These are phyloP conservation scores for Cryptosporidium sp. DNA, from an alignment of 169 alveolate genomes.

Conservation along the genomic window DNA sequence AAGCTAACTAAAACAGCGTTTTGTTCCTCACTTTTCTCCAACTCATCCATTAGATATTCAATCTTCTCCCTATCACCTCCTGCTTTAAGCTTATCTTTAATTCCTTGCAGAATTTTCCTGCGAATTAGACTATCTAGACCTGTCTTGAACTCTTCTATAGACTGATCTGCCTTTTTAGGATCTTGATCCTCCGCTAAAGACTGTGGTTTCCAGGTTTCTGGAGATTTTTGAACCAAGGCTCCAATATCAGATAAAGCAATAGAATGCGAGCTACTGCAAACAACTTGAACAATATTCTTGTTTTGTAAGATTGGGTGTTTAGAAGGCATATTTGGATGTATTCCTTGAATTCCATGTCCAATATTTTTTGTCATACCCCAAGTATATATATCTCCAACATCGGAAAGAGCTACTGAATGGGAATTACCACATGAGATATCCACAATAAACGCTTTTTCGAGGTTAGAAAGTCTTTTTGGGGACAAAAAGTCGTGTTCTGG, in stretches of 20 bases:
- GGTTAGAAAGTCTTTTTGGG: slow-evolving; percentile 68
- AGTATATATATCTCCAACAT: slow-evolving; percentile 70
- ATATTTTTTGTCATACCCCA: slow-evolving; percentile 70
- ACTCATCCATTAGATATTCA: slow-evolving; percentile 34
- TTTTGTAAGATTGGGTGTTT: slow-evolving; percentile 57
- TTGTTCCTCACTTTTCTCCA: slow-evolving; percentile 40
- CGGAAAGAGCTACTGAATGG: slow-evolving; percentile 74
- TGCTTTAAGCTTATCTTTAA: slow-evolving; percentile 5
- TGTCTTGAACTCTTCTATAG: slow-evolving; percentile 15
- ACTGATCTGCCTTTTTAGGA: background rate
- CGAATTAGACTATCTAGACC: background rate
- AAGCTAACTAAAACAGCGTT: slow-evolving; percentile 32
- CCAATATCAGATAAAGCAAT: slow-evolving; percentile 66
- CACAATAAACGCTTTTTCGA: slow-evolving; percentile 58
- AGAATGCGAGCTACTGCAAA: slow-evolving; percentile 52
- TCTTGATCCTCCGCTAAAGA: background rate
- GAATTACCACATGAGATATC: slow-evolving; percentile 77
- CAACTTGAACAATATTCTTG: slow-evolving; percentile 66
- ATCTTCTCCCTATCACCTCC: slow-evolving; percentile 31
- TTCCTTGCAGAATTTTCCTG: slow-evolving; percentile 13
- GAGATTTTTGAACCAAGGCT: background rate
- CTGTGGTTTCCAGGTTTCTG: background rate
- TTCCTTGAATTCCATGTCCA: slow-evolving; percentile 54
- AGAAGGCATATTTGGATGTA: slow-evolving; percentile 65
- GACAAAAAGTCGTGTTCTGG: slow-evolving; percentile 70